Evolutionary conservation across 495 filamentous ascomycete genomes (phyloP).

Genomic region (Filosporella fistucella): DNA sequence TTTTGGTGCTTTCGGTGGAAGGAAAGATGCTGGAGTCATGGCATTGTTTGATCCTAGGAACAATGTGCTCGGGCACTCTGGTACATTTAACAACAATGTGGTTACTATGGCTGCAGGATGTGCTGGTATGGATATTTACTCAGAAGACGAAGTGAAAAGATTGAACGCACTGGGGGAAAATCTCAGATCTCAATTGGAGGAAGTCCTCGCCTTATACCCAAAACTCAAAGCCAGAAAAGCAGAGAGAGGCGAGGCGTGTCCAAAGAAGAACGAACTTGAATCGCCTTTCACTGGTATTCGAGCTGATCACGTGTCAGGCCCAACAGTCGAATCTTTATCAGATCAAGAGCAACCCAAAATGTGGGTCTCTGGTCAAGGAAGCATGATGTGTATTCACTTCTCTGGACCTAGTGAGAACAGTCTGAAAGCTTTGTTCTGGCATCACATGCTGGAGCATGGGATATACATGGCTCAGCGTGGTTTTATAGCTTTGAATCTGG

Average conservation of each 20-base stretch:
- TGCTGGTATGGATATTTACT: conserved; percentile 40
- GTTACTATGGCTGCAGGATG: conserved; percentile 53
- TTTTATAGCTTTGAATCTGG: conserved; percentile 26
- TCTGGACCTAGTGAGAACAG: conserved; percentile 8
- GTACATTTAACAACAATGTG: conserved; percentile 67
- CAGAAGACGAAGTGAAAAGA: conserved; percentile 28
- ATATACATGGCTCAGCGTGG: conserved; percentile 28
- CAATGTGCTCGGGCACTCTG: conserved; percentile 42
- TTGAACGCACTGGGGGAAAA: conserved; percentile 36
- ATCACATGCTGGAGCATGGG: conserved; percentile 26
- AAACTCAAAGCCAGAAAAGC: no score
- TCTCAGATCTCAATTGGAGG: neutral
- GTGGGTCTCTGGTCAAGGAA: conserved; percentile 36
- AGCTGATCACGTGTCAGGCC: no score
- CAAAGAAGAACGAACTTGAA: conserved; percentile 1
- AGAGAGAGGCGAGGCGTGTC: no score
- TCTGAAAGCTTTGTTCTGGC: conserved; percentile 23
- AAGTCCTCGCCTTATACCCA: conserved; percentile 2
- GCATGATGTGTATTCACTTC: conserved; percentile 41
- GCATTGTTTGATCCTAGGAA: conserved; percentile 40
- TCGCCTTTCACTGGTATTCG: neutral
- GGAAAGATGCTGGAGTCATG: conserved; percentile 42
- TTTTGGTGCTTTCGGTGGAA: conserved; percentile 60
- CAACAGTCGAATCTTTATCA: conserved; percentile 21
- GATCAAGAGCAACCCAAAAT: neutral